Percentiles rank a stretch among this genome's conserved stretches.
Conservation (phyloP, 768 basidiomycete genomes). For the Clathrus columnatus region DNA sequence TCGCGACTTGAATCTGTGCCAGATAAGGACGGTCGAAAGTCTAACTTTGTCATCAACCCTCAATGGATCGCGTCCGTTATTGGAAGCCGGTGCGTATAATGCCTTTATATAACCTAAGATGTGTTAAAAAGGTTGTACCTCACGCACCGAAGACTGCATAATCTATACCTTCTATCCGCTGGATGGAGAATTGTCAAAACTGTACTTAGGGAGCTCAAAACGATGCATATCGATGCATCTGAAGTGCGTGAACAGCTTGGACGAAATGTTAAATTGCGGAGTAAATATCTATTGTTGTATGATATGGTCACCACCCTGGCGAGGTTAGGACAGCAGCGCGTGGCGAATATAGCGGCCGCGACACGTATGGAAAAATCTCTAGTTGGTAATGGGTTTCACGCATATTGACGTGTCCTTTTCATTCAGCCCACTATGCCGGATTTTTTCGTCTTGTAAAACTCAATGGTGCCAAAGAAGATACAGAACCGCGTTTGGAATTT, state of each 20-base stretch:
- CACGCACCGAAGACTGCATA: slow-evolving; percentile 53
- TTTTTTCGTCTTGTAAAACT: slow-evolving; percentile 39
- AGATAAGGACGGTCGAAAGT: slow-evolving; percentile 11
- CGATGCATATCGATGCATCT: slow-evolving; percentile 45
- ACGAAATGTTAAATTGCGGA: slow-evolving; percentile 40
- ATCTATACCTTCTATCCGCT: slow-evolving; percentile 72
- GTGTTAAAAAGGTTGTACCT: slow-evolving; percentile 5
- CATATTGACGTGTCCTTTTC: background rate
- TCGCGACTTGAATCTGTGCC: slow-evolving; percentile 34
- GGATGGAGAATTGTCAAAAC: slow-evolving; percentile 70
- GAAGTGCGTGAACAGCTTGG: slow-evolving; percentile 46
- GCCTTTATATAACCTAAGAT: background rate
- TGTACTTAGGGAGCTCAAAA: slow-evolving; percentile 45
- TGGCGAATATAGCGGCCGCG: slow-evolving; percentile 61
- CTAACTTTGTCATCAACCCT: slow-evolving; percentile 25
- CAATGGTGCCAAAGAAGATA: slow-evolving; percentile 31
- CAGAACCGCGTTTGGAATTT: slow-evolving; percentile 51
- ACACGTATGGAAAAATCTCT: slow-evolving; percentile 41
- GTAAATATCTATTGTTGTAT: slow-evolving; percentile 53
- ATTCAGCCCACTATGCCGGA: slow-evolving; percentile 56
- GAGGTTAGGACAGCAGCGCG: slow-evolving; percentile 51
- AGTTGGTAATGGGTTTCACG: slow-evolving; percentile 1
- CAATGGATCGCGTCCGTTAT: slow-evolving; percentile 49
- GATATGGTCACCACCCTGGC: slow-evolving; percentile 56
- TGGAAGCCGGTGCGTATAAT: slow-evolving; percentile 41